A percentile compares a stretch with the other conserved stretches of the same genome.
Conservation (phyloP, 768 basidiomycete genomes). For the Boletellus emodensis region DNA sequence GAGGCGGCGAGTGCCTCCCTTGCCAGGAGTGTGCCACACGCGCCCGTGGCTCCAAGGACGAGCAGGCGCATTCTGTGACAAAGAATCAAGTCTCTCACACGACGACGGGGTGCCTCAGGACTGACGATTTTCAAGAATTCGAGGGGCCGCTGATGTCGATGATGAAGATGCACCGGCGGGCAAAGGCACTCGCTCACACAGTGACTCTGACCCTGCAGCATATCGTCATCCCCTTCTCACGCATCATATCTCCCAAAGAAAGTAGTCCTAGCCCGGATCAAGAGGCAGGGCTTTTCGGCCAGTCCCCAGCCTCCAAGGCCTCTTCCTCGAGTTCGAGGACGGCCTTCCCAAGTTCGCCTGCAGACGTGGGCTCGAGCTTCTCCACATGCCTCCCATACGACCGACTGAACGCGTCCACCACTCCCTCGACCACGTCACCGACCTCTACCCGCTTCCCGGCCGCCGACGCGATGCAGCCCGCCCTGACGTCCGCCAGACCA, state of each 20-base stretch:
- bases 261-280: too few relatives aligned
- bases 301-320: constrained; percentile 39
- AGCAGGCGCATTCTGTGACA: constrained; percentile 43
- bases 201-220: too few relatives aligned
- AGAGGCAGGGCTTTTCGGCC: constrained; percentile 28
- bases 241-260: too few relatives aligned
- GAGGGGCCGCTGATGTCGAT: too few relatives aligned
- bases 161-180: too few relatives aligned
- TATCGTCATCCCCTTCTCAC: too few relatives aligned
- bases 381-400: constrained; percentile 48
- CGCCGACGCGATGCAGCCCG: constrained; percentile 59
- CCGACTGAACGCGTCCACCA: constrained; percentile 47
- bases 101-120: too few relatives aligned
- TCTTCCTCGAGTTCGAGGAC: constrained; percentile 47
- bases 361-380: constrained; percentile 38
- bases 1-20: constrained; percentile 46
- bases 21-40: constrained; percentile 53
- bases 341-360: constrained; percentile 45
- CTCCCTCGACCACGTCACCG: constrained; percentile 46
- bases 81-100: background rate
- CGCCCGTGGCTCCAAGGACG: constrained; percentile 69
- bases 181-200: too few relatives aligned
- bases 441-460: constrained; percentile 39
- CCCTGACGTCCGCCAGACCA: constrained; percentile 78
- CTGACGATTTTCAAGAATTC: too few relatives aligned